These are phyloP conservation scores for Serendipita vermifera DNA, from an alignment of 768 basidiomycete genomes.

Conservation along the genomic window DNA sequence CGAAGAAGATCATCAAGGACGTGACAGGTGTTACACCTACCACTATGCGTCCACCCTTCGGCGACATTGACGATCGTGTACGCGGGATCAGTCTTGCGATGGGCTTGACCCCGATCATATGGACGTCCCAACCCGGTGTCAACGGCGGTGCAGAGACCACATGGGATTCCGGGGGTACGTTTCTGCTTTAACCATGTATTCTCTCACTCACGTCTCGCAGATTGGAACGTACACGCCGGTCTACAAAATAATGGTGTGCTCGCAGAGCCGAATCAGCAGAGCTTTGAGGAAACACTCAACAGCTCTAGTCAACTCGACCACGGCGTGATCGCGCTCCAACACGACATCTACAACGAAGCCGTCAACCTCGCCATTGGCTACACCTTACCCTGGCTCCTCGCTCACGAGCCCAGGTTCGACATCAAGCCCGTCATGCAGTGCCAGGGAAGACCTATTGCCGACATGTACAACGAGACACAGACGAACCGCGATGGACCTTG, in stretches of 20 bases:
- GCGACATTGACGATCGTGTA: slow-evolving; percentile 86
- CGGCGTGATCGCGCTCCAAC: slow-evolving; percentile 80
- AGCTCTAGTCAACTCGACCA: slow-evolving; percentile 28
- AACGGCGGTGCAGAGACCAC: slow-evolving; percentile 22
- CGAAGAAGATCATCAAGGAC: slow-evolving; percentile 69
- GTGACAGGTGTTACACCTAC: slow-evolving; percentile 62
- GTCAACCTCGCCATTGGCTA: slow-evolving; percentile 37
- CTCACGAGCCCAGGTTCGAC: slow-evolving; percentile 11
- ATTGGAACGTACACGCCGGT: slow-evolving; percentile 82
- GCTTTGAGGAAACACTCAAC: slow-evolving; percentile 60
- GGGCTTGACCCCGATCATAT: slow-evolving; percentile 84
- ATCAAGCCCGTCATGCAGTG: slow-evolving; percentile 7
- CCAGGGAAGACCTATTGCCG: background rate
- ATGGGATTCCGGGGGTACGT: slow-evolving; percentile 64
- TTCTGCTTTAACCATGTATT: background rate
- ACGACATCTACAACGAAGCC: slow-evolving; percentile 56
- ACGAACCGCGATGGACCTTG: background rate
- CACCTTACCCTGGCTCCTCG: slow-evolving; percentile 30
- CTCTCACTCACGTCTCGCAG: slow-evolving; percentile 26
- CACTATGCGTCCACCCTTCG: slow-evolving; percentile 58
- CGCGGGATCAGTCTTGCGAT: slow-evolving; percentile 81
- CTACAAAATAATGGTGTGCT: too few relatives aligned
- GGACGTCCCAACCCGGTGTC: slow-evolving; percentile 53
- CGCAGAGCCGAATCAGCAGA: slow-evolving; percentile 49
- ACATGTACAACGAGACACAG: background rate